A percentile compares a stretch with the other conserved stretches of the same genome.
phyloP scores from a whole-genome alignment of 192 early-diverging fungal species.

The Mortierella alpina region DNA sequence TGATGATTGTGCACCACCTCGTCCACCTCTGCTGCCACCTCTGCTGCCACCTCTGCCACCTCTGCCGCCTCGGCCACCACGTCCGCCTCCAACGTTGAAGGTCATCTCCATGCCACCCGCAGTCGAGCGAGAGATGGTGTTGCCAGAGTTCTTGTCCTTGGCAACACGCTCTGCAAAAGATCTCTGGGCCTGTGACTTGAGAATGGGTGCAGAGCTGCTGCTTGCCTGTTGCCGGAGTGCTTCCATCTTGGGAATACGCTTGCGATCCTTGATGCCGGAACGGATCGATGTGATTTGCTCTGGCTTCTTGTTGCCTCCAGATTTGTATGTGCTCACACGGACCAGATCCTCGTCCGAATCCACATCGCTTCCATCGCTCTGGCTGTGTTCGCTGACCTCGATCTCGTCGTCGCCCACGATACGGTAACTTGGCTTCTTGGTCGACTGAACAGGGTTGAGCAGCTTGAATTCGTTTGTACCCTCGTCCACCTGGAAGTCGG shows the following conservation, averaged over 20 bases:
- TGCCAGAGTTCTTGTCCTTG: conserved; percentile 34
- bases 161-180: conserved; percentile 52
- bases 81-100: conserved; percentile 34
- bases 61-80: conserved; percentile 29
- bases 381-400: conserved; percentile 36
- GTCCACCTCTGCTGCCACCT: conserved; percentile 2
- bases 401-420: conserved; percentile 53
- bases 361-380: conserved; percentile 53
- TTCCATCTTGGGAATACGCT: conserved; percentile 56
- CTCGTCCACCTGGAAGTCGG: conserved; percentile 93
- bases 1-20: conserved; percentile 3
- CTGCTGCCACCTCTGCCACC: conserved; percentile 7
- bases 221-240: conserved; percentile 50
- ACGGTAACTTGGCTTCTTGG: conserved; percentile 53
- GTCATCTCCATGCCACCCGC: conserved; percentile 56
- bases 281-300: conserved; percentile 52
- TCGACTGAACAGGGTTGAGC: conserved; percentile 63
- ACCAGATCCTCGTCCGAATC: conserved; percentile 54
- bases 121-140: conserved; percentile 44
- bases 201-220: conserved; percentile 33
- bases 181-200: conserved; percentile 47
- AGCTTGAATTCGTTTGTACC: conserved; percentile 83
- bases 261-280: conserved; percentile 54
- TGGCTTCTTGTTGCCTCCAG: conserved; percentile 39
- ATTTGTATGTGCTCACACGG: conserved; percentile 39